These are phyloP conservation scores for Colletotrichum brevisporum DNA, from an alignment of 2,329 filamentous ascomycete species.

Conservation along the genomic window DNA sequence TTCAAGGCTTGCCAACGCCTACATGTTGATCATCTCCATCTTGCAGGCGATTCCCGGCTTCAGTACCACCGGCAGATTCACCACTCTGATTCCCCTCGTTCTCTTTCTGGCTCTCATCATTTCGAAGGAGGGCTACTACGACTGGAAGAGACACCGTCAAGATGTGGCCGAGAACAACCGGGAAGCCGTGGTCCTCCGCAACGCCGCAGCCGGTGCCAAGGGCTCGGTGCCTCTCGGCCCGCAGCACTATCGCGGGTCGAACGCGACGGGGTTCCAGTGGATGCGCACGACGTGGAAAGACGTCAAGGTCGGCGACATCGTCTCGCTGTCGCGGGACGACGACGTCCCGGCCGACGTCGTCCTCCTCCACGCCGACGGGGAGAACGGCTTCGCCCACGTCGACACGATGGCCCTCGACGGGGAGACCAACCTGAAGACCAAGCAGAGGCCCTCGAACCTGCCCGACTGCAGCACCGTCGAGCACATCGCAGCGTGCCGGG, in stretches of 20 bases:
- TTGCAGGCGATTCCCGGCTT: conserved; percentile 84
- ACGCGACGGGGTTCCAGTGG: conserved; percentile 70
- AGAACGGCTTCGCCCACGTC: conserved; percentile 84
- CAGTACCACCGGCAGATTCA: conserved; percentile 82
- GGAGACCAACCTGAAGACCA: conserved; percentile 85
- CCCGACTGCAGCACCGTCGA: conserved; percentile 69
- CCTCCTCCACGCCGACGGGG: conserved; percentile 81
- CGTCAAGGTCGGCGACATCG: conserved; percentile 64
- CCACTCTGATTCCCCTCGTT: conserved; percentile 79
- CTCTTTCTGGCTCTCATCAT: conserved; percentile 87
- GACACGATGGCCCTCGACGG: conserved; percentile 89
- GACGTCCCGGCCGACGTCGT: conserved; percentile 86
- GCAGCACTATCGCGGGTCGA: conserved; percentile 40
- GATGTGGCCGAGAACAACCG: conserved; percentile 82
- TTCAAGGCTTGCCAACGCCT: conserved; percentile 87
- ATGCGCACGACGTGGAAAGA: conserved; percentile 58
- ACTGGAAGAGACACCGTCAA: conserved; percentile 82
- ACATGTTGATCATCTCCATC: conserved; percentile 87
- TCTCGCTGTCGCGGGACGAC: conserved; percentile 76
- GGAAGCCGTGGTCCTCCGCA: conserved; percentile 2
- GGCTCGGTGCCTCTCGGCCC: conserved; percentile 47
- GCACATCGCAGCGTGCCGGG: conserved; percentile 67
- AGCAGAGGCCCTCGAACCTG: conserved; percentile 74
- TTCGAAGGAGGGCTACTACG: conserved; percentile 89
- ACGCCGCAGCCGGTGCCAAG: conserved; percentile 45